phyloP scores from a whole-genome alignment of 352 stramenopile species.

The Phytophthora tentaculata region DNA sequence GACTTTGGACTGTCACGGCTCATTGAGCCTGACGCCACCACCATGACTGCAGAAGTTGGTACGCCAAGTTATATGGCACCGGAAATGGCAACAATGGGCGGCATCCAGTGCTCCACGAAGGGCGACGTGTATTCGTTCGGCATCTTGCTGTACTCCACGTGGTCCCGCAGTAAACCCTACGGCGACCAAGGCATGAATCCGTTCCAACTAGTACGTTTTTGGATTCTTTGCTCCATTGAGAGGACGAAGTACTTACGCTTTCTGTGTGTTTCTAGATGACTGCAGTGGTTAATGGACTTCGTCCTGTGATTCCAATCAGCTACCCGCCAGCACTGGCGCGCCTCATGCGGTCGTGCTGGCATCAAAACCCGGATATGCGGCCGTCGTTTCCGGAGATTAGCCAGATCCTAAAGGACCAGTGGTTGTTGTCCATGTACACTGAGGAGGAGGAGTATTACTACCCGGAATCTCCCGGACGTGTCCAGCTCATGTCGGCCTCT shows the following conservation, averaged over 20 bases:
- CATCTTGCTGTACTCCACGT: constrained; percentile 89
- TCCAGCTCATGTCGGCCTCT: constrained; percentile 40
- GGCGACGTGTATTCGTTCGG: constrained; percentile 89
- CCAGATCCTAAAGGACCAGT: constrained; percentile 78
- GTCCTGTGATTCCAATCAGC: constrained; percentile 84
- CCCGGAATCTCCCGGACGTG: constrained; percentile 22
- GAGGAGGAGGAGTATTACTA: constrained; percentile 66
- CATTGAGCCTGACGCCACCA: constrained; percentile 85
- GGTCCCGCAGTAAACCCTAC: constrained; percentile 88
- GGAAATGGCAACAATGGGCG: constrained; percentile 91
- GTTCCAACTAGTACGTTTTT: constrained; percentile 78
- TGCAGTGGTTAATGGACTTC: constrained; percentile 84
- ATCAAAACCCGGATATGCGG: constrained; percentile 70
- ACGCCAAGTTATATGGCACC: constrained; percentile 92
- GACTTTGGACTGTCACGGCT: constrained; percentile 93
- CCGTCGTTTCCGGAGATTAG: constrained; percentile 85
- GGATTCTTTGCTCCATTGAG: not conserved
- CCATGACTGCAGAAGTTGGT: constrained; percentile 88
- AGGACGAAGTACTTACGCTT: constrained; percentile 12
- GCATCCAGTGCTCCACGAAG: constrained; percentile 88
- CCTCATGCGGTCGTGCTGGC: constrained; percentile 87
- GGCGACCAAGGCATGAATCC: constrained; percentile 91
- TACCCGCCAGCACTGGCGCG: constrained; percentile 76
- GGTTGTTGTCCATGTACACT: constrained; percentile 61
- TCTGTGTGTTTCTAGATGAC: constrained; percentile 67